Conservation (phyloP, 192 early-diverging fungal genomes). For the Funneliformis mosseae region DNA sequence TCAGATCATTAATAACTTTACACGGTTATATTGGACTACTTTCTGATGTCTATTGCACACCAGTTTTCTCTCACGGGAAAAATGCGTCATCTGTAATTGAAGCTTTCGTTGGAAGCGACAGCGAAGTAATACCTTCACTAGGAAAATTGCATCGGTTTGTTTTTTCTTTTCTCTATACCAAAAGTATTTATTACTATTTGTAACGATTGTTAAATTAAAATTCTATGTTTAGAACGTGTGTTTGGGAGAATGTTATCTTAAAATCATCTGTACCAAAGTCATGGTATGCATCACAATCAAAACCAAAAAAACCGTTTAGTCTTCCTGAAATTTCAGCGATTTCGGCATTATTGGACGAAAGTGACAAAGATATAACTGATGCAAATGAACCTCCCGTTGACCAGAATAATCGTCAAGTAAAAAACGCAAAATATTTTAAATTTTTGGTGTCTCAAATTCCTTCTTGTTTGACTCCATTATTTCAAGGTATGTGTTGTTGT, state of each 20-base stretch:
- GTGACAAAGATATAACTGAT: constrained; percentile 37
- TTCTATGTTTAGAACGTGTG: constrained; percentile 46
- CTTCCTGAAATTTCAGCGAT: neutral
- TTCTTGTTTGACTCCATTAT: constrained; percentile 58
- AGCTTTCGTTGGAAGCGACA: constrained; percentile 60
- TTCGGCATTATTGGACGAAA: constrained; percentile 34
- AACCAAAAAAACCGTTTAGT: constrained; percentile 41
- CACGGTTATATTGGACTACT: constrained; percentile 64
- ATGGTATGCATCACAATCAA: constrained; percentile 65
- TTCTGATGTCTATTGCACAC: constrained; percentile 71
- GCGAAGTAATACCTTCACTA: constrained; percentile 53
- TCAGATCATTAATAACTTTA: constrained; percentile 61
- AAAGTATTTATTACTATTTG: neutral
- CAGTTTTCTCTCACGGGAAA: constrained; percentile 64
- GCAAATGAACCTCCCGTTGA: constrained; percentile 41
- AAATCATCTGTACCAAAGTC: constrained; percentile 60
- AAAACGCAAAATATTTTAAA: constrained; percentile 68
- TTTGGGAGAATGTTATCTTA: constrained; percentile 66
- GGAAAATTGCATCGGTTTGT: constrained; percentile 65
- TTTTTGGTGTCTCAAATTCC: constrained; percentile 69
- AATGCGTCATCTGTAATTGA: constrained; percentile 61
- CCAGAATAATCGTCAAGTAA: constrained; percentile 60
- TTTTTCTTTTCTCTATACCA: neutral
- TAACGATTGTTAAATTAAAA: neutral
- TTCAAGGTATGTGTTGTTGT: constrained; percentile 58